Evolutionary conservation across 2,329 filamentous ascomycete species (phyloP).

Genomic region (Karstenula rhodostoma): DNA sequence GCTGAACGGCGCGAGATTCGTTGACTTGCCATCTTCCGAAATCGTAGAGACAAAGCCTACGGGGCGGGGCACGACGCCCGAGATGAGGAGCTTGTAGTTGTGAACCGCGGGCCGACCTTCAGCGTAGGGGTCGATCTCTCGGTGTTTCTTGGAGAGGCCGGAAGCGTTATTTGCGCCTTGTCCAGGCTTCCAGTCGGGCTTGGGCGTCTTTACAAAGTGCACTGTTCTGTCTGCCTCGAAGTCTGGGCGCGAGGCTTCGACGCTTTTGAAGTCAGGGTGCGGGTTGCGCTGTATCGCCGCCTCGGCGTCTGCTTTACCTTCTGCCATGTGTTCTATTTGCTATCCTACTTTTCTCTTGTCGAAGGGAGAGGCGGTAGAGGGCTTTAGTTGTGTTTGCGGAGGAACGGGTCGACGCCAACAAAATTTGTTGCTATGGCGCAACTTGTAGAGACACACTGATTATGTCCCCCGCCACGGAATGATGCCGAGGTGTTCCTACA

Average conservation of each 20-base stretch:
- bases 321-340: conserved; percentile 21
- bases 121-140: conserved; percentile 82
- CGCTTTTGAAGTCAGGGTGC: conserved; percentile 77
- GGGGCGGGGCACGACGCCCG: conserved; percentile 81
- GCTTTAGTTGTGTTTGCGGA: not conserved
- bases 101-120: conserved; percentile 70
- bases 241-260: conserved; percentile 71
- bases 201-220: conserved; percentile 68
- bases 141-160: conserved; percentile 65
- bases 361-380: not conserved
- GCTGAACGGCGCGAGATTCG: conserved; percentile 86
- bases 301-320: conserved; percentile 55
- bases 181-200: conserved; percentile 72
- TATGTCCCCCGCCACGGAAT: not conserved
- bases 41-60: conserved; percentile 71
- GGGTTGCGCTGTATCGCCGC: conserved; percentile 67
- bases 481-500: not conserved
- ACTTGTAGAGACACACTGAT: conserved; percentile 18
- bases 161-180: conserved; percentile 68
- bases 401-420: not conserved
- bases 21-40: conserved; percentile 66
- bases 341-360: not conserved
- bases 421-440: conserved; percentile 6
- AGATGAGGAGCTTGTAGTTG: conserved; percentile 95
- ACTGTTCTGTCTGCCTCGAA: conserved; percentile 63